Percentiles rank a stretch among this genome's conserved stretches.
These are phyloP conservation scores for Claviceps sp. DNA, from an alignment of 2,329 filamentous ascomycete genomes.

Conservation along the genomic window DNA sequence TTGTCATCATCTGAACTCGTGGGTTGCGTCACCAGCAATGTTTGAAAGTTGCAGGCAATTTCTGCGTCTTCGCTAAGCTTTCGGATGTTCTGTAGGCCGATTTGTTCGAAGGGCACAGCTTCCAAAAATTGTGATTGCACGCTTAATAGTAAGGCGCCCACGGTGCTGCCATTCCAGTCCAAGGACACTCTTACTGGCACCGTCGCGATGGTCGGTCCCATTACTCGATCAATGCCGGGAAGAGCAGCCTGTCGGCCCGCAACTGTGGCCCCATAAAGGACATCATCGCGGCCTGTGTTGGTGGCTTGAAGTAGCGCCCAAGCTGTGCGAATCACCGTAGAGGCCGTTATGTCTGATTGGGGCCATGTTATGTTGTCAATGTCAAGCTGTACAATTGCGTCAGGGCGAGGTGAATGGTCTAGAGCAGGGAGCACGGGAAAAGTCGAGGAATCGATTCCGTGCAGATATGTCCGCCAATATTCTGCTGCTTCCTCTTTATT, in stretches of 20 bases:
- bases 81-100: background rate
- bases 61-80: background rate
- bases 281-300: conserved; percentile 28
- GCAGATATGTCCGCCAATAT: background rate
- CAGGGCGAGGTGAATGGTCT: conserved; percentile 28
- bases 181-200: conserved; percentile 26
- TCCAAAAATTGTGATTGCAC: conserved; percentile 9
- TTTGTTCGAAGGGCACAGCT: conserved; percentile 10
- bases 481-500: background rate
- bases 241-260: conserved; percentile 21
- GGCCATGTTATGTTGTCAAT: background rate
- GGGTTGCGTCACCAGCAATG: background rate
- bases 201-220: conserved; percentile 24
- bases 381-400: conserved; percentile 20
- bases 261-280: conserved; percentile 29
- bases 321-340: conserved; percentile 23
- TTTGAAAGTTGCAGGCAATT: background rate
- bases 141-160: conserved; percentile 1
- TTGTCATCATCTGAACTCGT: background rate
- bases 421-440: conserved; percentile 28
- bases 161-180: conserved; percentile 11
- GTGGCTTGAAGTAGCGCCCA: conserved; percentile 34
- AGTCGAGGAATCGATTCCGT: background rate
- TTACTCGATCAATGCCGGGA: conserved; percentile 9
- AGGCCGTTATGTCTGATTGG: conserved; percentile 12